phyloP scores from a whole-genome alignment of 305 asterid species.

The Salvia sclarea region DNA sequence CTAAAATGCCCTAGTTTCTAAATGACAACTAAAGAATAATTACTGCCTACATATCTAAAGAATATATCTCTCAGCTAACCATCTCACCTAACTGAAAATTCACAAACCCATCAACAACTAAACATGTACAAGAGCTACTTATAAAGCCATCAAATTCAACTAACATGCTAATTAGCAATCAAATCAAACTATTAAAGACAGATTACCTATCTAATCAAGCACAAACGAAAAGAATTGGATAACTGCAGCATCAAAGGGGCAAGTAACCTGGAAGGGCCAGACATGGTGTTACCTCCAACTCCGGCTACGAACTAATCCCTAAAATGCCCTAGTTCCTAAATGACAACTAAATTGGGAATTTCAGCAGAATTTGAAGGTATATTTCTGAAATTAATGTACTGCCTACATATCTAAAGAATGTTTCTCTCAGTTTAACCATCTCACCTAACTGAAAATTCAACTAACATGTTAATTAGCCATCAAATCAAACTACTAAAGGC shows the following conservation, averaged over 20 bases:
- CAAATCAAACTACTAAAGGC: background rate
- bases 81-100: slow-evolving; percentile 27
- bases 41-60: background rate
- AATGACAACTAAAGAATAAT: too few species aligned
- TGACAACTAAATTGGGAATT: too few species aligned
- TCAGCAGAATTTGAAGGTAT: too few species aligned
- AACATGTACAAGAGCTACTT: background rate
- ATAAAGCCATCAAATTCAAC: background rate
- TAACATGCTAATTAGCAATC: background rate
- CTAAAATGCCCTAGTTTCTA: too few species aligned
- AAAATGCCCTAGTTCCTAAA: too few species aligned
- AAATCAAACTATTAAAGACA: background rate
- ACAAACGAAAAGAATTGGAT: background rate
- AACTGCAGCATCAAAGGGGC: background rate
- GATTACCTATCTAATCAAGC: background rate
- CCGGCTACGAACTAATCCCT: too few species aligned
- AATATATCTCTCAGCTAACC: slow-evolving; percentile 6
- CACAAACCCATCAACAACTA: background rate
- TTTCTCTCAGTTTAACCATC: too few species aligned
- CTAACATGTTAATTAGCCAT: background rate
- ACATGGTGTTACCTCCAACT: too few species aligned
- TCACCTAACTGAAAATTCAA: too few species aligned
- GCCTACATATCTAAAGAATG: too few species aligned
- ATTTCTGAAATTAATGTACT: too few species aligned
- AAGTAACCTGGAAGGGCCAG: slow-evolving; percentile 94